Conservation (phyloP, 1,139 yeast genomes). For the Entelexis sorbosivorans region DNA sequence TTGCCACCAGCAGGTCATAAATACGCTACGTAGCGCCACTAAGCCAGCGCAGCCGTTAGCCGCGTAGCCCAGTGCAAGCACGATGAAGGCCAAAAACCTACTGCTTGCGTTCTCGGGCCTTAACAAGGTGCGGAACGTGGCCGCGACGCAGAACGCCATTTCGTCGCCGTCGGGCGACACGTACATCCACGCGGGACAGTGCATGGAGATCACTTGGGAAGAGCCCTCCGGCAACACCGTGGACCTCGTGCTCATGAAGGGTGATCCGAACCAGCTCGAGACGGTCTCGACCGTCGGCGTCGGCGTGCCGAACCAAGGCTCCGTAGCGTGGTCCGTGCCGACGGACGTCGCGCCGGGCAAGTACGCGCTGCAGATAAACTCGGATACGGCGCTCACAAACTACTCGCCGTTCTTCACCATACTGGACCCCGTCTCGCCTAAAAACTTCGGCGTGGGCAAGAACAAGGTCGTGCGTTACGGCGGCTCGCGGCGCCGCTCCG, state of each 20-base stretch:
- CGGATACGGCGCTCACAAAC: slow-evolving; percentile 27
- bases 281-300: slow-evolving; percentile 30
- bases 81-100: slow-evolving; percentile 1
- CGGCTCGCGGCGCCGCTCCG: background rate
- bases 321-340: slow-evolving; percentile 33
- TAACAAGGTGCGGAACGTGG: slow-evolving; percentile 7
- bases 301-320: slow-evolving; percentile 30
- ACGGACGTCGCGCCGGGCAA: slow-evolving; percentile 27
- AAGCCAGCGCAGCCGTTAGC: background rate
- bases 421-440: slow-evolving; percentile 15
- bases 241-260: slow-evolving; percentile 28
- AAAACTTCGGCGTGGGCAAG: background rate
- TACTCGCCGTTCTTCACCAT: slow-evolving; percentile 32
- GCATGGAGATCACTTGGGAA: slow-evolving; percentile 31
- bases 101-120: slow-evolving; percentile 4
- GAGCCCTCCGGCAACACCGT: slow-evolving; percentile 28
- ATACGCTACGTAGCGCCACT: background rate
- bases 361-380: slow-evolving; percentile 29
- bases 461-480: background rate
- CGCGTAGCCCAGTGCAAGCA: background rate
- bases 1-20: background rate
- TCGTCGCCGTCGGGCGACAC: slow-evolving; percentile 28
- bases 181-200: slow-evolving; percentile 29
- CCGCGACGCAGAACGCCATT: slow-evolving; percentile 27
- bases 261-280: slow-evolving; percentile 29